Evolutionary conservation across 1,284 basidiomycete genomes (phyloP).

Genomic region (Sanguinoderma infundibulare): DNA sequence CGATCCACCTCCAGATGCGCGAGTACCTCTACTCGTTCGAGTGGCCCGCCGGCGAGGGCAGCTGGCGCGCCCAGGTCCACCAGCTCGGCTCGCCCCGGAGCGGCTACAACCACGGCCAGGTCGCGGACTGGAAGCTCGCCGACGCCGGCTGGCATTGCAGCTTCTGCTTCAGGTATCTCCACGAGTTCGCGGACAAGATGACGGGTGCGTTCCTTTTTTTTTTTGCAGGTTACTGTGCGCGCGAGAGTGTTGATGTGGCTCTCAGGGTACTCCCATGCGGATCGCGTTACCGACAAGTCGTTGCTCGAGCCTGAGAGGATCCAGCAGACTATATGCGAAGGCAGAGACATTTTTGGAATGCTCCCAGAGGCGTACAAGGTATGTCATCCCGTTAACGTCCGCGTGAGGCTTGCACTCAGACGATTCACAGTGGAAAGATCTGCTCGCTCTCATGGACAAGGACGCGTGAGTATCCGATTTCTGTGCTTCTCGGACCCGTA

Average conservation of each 20-base stretch:
- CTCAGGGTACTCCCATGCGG: conserved; percentile 62
- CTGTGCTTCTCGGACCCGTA: neutral
- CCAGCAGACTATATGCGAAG: conserved; percentile 62
- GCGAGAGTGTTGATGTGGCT: neutral
- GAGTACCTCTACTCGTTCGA: conserved; percentile 64
- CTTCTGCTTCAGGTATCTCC: conserved; percentile 66
- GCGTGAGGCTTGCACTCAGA: conserved; percentile 16
- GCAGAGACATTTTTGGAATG: conserved; percentile 70
- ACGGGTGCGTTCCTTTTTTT: conserved; percentile 25
- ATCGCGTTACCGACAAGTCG: conserved; percentile 60
- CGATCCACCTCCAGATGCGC: conserved; percentile 67
- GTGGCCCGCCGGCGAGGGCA: conserved; percentile 40
- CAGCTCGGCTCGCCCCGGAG: conserved; percentile 36
- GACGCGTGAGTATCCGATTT: conserved; percentile 46
- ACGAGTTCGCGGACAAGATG: conserved; percentile 69
- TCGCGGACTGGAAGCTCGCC: conserved; percentile 55
- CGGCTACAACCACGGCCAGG: conserved; percentile 61
- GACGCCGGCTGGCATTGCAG: conserved; percentile 68
- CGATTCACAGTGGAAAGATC: conserved; percentile 50
- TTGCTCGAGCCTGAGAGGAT: conserved; percentile 57
- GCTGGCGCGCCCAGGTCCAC: conserved; percentile 54
- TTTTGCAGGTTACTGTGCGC: neutral
- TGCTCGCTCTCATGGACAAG: conserved; percentile 53
- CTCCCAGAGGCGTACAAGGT: conserved; percentile 63
- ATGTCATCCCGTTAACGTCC: conserved; percentile 27